These are phyloP conservation scores for Peronospora belbahrii DNA, from an alignment of 352 stramenopile genomes.

Conservation along the genomic window DNA sequence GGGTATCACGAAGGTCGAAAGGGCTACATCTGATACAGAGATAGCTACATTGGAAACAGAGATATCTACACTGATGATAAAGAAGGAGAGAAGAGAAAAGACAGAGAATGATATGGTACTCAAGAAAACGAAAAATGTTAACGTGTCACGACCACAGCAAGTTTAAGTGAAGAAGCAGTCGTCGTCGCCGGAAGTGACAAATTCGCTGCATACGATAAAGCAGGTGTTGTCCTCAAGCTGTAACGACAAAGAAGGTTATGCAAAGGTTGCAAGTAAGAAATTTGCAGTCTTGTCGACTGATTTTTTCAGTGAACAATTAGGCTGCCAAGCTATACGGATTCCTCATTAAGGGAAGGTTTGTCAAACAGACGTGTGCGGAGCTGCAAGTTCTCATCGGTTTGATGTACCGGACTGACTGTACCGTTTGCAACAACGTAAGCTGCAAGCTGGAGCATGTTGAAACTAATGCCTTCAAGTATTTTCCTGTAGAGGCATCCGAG, in stretches of 20 bases:
- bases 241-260: not conserved
- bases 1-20: not conserved
- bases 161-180: constrained; percentile 9
- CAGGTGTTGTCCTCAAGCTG: constrained; percentile 1
- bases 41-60: not conserved
- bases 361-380: constrained; percentile 36
- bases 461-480: not conserved
- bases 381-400: constrained; percentile 35
- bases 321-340: constrained; percentile 48
- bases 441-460: not conserved
- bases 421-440: not conserved
- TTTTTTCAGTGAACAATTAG: constrained; percentile 27
- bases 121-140: constrained; percentile 5
- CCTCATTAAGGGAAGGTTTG: constrained; percentile 38
- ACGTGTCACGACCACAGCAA: not conserved
- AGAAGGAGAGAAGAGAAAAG: not conserved
- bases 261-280: not conserved
- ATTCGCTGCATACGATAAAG: constrained; percentile 3
- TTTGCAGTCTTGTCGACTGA: not conserved
- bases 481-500: constrained; percentile 18
- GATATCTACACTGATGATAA: not conserved
- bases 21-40: no score
- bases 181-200: constrained; percentile 7
- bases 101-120: not conserved
- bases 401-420: constrained; percentile 28